Evolutionary conservation across 129 eudicot species (phyloP).

Genomic region (Centella asiatica): DNA sequence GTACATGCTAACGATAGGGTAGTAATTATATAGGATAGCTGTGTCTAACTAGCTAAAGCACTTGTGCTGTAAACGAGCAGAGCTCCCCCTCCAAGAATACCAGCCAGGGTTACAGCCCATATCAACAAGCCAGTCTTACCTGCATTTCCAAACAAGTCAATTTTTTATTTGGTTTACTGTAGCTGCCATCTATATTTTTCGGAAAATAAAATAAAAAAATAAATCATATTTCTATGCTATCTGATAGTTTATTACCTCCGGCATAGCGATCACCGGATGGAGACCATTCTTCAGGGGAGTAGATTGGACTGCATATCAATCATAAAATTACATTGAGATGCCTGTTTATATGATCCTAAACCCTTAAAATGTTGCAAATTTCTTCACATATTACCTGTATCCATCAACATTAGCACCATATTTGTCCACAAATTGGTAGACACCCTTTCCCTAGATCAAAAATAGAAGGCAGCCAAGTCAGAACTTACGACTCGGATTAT

Average conservation of each 20-base stretch:
- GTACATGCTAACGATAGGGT: no score
- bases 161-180: neutral
- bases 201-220: no score
- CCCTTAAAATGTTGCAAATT: neutral
- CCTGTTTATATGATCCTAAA: neutral
- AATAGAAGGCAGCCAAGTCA: neutral
- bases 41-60: constrained; percentile 1
- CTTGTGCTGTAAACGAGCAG: constrained; percentile 9
- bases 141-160: constrained; percentile 16
- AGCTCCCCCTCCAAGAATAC: constrained; percentile 20
- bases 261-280: constrained; percentile 73
- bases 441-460: constrained; percentile 82
- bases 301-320: constrained; percentile 58
- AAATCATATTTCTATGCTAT: neutral
- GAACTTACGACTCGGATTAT: no score
- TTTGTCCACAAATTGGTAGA: constrained; percentile 90
- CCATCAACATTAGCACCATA: constrained; percentile 99
- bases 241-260: constrained; percentile 43
- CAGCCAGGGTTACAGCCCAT: constrained; percentile 83
- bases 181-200: neutral
- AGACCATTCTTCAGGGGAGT: constrained; percentile 68
- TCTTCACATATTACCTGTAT: constrained; percentile 49
- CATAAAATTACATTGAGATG: neutral
- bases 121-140: constrained; percentile 80
- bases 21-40: no score